phyloP scores from a whole-genome alignment of 495 filamentous ascomycete species.

The Astrocystis sublimbata region DNA sequence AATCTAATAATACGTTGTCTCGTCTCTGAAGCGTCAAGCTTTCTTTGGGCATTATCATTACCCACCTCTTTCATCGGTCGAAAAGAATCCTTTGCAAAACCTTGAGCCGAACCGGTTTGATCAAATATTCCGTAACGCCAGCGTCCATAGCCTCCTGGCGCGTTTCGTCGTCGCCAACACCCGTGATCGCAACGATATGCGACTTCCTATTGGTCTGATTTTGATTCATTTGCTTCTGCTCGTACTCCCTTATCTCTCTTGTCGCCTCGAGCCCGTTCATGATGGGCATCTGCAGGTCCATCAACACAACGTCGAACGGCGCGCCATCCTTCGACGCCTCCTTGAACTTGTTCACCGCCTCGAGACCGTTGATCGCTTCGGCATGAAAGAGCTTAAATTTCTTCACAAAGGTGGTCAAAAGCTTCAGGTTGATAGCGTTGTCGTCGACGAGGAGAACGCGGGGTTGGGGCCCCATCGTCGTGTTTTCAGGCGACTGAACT shows the following conservation, averaged over 20 bases:
- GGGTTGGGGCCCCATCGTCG: too few relatives aligned
- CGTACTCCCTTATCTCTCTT: conserved; percentile 50
- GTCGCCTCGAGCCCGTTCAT: conserved; percentile 65
- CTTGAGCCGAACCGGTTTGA: conserved; percentile 62
- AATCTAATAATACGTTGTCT: too few relatives aligned
- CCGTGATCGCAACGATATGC: conserved; percentile 69
- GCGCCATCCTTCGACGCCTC: background rate
- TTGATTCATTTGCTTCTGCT: too few relatives aligned
- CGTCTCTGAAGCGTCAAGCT: too few relatives aligned
- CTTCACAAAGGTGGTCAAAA: background rate
- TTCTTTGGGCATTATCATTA: background rate
- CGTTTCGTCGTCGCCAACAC: conserved; percentile 62
- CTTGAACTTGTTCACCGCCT: background rate
- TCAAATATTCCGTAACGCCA: conserved; percentile 69
- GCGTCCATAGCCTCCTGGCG: conserved; percentile 64
- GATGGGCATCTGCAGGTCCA: conserved; percentile 70
- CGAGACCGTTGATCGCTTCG: background rate
- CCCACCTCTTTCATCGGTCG: background rate
- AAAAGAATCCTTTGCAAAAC: conserved; percentile 10
- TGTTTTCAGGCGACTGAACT: too few relatives aligned
- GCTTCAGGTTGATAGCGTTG: background rate
- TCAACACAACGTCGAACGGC: conserved; percentile 57
- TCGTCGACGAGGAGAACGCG: background rate
- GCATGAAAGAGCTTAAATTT: background rate
- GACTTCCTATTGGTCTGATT: conserved; percentile 39